Percentiles rank a stretch among this genome's conserved stretches.
Conservation (phyloP, 1,284 basidiomycete genomes). For the Coriolopsis trogii region DNA sequence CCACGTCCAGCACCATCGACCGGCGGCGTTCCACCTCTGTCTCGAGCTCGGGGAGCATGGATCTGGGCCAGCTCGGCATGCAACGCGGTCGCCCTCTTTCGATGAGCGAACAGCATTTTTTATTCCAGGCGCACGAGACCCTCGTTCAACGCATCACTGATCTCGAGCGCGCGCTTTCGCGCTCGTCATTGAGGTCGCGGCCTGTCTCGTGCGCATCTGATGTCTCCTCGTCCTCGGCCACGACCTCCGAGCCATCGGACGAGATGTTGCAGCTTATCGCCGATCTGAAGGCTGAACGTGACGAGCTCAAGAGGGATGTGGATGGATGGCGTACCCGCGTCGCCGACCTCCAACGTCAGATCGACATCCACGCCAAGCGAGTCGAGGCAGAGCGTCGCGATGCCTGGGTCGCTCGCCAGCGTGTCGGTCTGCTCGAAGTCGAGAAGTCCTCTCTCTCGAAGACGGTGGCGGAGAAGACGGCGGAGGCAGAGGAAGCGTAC, state of each 20-base stretch:
- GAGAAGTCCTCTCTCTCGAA: slow-evolving; percentile 61
- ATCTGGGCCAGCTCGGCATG: slow-evolving; percentile 28
- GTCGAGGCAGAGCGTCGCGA: slow-evolving; percentile 74
- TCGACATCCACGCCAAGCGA: slow-evolving; percentile 56
- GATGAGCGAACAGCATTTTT: slow-evolving; percentile 76
- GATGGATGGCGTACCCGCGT: slow-evolving; percentile 76
- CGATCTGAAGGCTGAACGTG: slow-evolving; percentile 78
- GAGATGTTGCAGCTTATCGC: slow-evolving; percentile 74
- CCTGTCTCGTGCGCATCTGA: slow-evolving; percentile 59
- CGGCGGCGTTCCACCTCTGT: slow-evolving; percentile 21
- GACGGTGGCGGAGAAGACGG: slow-evolving; percentile 45
- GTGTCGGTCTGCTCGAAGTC: slow-evolving; percentile 60
- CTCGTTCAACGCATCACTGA: slow-evolving; percentile 79
- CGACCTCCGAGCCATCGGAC: slow-evolving; percentile 48
- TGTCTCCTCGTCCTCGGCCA: slow-evolving; percentile 37
- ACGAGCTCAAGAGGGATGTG: slow-evolving; percentile 76
- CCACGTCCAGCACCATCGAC: slow-evolving; percentile 46
- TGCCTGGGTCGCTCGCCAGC: slow-evolving; percentile 74
- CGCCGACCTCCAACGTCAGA: slow-evolving; percentile 66
- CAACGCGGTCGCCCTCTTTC: slow-evolving; percentile 50
- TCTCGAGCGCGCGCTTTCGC: slow-evolving; percentile 67
- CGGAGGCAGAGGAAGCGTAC: slow-evolving; percentile 36
- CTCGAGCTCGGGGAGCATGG: slow-evolving; percentile 33
- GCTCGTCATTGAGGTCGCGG: slow-evolving; percentile 47
- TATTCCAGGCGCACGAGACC: slow-evolving; percentile 78